Evolutionary conservation across 1,284 basidiomycete species (phyloP).

Genomic region (Coniferiporia sulphurascens): DNA sequence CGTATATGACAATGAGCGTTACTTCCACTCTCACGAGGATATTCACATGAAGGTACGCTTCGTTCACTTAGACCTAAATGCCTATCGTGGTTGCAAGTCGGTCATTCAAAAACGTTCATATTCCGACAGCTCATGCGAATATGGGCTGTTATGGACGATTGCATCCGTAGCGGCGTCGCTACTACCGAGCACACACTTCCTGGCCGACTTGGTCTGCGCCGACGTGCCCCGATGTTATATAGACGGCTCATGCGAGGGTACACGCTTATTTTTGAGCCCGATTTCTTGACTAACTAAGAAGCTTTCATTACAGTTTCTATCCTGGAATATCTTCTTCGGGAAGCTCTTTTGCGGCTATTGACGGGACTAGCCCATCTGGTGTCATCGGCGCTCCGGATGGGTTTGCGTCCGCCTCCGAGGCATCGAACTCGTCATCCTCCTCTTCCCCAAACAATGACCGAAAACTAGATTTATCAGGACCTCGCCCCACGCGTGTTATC

Average conservation of each 20-base stretch:
- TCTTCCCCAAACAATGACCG: background rate
- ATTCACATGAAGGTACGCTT: constrained; percentile 64
- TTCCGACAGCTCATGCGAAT: constrained; percentile 62
- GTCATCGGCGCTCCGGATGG: constrained; percentile 39
- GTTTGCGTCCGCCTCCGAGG: constrained; percentile 19
- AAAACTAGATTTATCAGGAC: background rate
- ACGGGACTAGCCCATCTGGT: constrained; percentile 31
- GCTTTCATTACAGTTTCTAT: constrained; percentile 52
- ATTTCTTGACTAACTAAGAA: constrained; percentile 11
- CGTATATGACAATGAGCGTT: constrained; percentile 91
- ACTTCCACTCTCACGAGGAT: constrained; percentile 69
- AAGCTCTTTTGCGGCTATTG: constrained; percentile 42
- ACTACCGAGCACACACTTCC: constrained; percentile 76
- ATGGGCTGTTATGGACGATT: constrained; percentile 92
- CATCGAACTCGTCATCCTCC: background rate
- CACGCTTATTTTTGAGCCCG: constrained; percentile 3
- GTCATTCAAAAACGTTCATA: background rate
- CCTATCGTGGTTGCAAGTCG: constrained; percentile 1
- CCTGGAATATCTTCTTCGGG: constrained; percentile 45
- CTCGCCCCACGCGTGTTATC: constrained; percentile 51
- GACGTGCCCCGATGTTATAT: constrained; percentile 84
- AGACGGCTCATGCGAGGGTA: constrained; percentile 83
- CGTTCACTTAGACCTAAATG: constrained; percentile 9
- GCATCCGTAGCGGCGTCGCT: constrained; percentile 85
- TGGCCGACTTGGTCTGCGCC: constrained; percentile 74